Base-by-base conservation (phyloP, 202 grass and related monocot genomes). In the Saccharum hybrid region DNA sequence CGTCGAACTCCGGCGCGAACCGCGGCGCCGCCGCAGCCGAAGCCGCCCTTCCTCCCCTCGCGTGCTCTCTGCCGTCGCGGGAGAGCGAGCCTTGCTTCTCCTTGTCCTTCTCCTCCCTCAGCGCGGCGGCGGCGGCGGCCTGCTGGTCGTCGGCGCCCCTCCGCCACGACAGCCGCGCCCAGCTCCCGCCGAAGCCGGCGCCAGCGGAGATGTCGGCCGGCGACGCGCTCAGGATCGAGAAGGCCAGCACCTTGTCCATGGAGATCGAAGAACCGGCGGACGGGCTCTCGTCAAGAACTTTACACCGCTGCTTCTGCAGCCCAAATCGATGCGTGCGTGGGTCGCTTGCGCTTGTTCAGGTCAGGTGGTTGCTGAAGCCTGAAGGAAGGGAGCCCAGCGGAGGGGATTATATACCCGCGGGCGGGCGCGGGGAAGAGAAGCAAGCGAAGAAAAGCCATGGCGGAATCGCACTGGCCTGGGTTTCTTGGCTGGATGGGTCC, bases 1-100 rank as follows among this genome's bases (percentile, higher is more conserved):
- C 91, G 36, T 97, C 91, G 19, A 97, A 88, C 87, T 97, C 94
- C 10, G 80, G 86, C 16, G 91, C 91, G 66, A 97, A 84, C 45
- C 91, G 73, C 11, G 87, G 91, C 19, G 31, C 6, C 7, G 4
- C 9, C 1, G 42, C 23, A 6, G 28, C 28, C 28, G 67, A 3
- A 13, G 64, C 33, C 0, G 43, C 3, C 16, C 8, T 7, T 6
- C 79, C 37, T 40, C 66, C 60, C 13, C 7, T 7, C 0, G 28
- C 28, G 28, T 28, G 28, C 28, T 28, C 28, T 28, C 28, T 28
- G 28, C 43, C 8, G 34, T 8, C 33, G 52, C 18, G 38, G 8
- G 23, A 3, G 14, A 38, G 0, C 14, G 21, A 9, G 13, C 7
- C 5, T 13, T 5, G 26, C 22, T 45, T 39, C 12, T 18, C 16